Conservation (phyloP, 2,329 filamentous ascomycete species). For the Ascochyta pisi region DNA sequence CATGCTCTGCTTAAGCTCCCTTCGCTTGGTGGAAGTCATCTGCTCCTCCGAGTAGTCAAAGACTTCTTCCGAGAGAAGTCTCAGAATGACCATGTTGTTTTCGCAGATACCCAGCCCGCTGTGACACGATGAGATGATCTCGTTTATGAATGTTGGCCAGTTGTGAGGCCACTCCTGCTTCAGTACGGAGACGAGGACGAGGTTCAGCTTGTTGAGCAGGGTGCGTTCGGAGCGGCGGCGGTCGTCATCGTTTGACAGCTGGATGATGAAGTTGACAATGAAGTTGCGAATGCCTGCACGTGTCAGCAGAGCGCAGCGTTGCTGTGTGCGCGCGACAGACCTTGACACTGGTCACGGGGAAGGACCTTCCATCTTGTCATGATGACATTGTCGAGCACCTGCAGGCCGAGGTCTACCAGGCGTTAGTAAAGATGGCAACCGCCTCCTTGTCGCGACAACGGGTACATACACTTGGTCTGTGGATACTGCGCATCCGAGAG, state of each 20-base stretch:
- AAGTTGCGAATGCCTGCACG: slow-evolving; percentile 92
- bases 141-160: slow-evolving; percentile 99
- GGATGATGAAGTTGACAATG: slow-evolving; percentile 97
- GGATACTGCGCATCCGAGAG: slow-evolving; percentile 90
- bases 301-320: slow-evolving; percentile 12
- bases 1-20: slow-evolving; percentile 98
- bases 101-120: slow-evolving; percentile 97
- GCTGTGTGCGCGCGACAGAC: slow-evolving; percentile 54
- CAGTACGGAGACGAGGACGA: slow-evolving; percentile 94
- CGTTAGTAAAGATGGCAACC: slow-evolving; percentile 41
- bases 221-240: slow-evolving; percentile 83
- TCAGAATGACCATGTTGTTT: slow-evolving; percentile 99
- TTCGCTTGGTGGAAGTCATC: slow-evolving; percentile 98
- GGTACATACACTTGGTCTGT: slow-evolving; percentile 87
- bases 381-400: slow-evolving; percentile 97
- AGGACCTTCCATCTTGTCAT: slow-evolving; percentile 99
- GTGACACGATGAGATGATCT: slow-evolving; percentile 96
- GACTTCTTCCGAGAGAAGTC: slow-evolving; percentile 94
- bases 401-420: slow-evolving; percentile 80
- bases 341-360: slow-evolving; percentile 93
- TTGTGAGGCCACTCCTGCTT: slow-evolving; percentile 99
- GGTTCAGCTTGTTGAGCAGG: slow-evolving; percentile 95
- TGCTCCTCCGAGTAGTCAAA: slow-evolving; percentile 99
- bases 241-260: slow-evolving; percentile 89
- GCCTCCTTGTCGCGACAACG: slow-evolving; percentile 24